Base-by-base conservation (phyloP, 192 early-diverging fungal genomes). In the Backusella mclennaniae region DNA sequence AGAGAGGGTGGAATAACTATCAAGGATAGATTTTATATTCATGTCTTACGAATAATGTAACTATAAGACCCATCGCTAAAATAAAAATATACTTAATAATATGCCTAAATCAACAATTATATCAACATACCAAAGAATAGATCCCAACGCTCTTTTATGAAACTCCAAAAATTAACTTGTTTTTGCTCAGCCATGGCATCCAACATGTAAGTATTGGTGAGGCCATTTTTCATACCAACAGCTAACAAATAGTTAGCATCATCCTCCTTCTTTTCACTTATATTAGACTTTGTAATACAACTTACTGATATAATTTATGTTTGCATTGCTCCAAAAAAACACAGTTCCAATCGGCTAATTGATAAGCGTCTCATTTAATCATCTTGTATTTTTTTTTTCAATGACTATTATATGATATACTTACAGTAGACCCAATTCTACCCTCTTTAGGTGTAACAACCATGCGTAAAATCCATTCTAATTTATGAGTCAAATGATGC, bases 381-480 rank as follows among this genome's bases (percentile, higher is more conserved):
- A 17, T 8, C 19, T n/a, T 53, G 7, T 53, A n/a, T 53, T 59
- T 7, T 33, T 33, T 33, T 33, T 33, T 33, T 44, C 42, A 19
- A 26, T 33, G 33, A 63, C 9, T 23, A 63, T 8, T 63, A 26
- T 14, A 73, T 35, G 49, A 19, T 49, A 38, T 9, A 74, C 52
- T 74, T 41, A 66, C 35, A 3, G 44, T 44, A 15, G 73, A 26
- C 7, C 63, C 63, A 33, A 31, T 38, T 35, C 35, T 39, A 23
- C 74, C 63, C 46, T 75, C 74, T 4, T 29, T 75, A 44, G 74
- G 74, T 31, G 74, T 75, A 67, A 75, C 67, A 3, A 75, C 74
- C 74, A 75, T 75, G 17, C 63, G 66, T 67, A 75, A 44, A 23
- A 44, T 33, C 74, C 74, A 75, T 29, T 66, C 70, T 33, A 71